phyloP scores from a whole-genome alignment of 1,139 yeast genomes.

The Candida tropicalis region DNA sequence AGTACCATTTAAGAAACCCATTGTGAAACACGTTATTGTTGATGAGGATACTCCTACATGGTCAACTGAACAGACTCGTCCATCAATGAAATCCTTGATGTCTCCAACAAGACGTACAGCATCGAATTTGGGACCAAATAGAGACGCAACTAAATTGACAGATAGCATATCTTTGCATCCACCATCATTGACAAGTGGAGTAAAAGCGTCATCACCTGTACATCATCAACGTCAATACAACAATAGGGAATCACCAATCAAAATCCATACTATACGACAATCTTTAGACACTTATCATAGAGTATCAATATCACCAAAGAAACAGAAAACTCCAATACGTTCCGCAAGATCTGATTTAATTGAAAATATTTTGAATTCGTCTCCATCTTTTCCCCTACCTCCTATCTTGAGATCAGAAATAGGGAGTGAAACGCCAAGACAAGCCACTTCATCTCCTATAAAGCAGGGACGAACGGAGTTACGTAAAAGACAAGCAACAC shows the following conservation, averaged over 20 bases:
- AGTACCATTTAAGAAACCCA: slow-evolving; percentile 24
- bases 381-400: slow-evolving; percentile 55
- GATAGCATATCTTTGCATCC: slow-evolving; percentile 13
- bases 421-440: slow-evolving; percentile 18
- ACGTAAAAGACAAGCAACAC: slow-evolving; percentile 11
- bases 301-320: slow-evolving; percentile 38
- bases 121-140: slow-evolving; percentile 22
- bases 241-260: slow-evolving; percentile 16
- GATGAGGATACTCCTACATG: slow-evolving; percentile 43
- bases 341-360: slow-evolving; percentile 43
- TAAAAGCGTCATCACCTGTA: slow-evolving; percentile 5
- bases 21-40: slow-evolving; percentile 21
- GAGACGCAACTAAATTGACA: slow-evolving; percentile 9
- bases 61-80: slow-evolving; percentile 35
- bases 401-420: slow-evolving; percentile 44
- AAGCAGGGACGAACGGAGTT: not conserved
- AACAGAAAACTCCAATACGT: slow-evolving; percentile 20
- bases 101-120: slow-evolving; percentile 33
- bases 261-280: slow-evolving; percentile 34
- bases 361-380: slow-evolving; percentile 47
- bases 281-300: slow-evolving; percentile 40
- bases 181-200: slow-evolving; percentile 7
- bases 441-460: slow-evolving; percentile 4
- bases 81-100: slow-evolving; percentile 23
- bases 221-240: slow-evolving; percentile 13